Evolutionary conservation across 345 rosid species (phyloP).

Genomic region (Lumnitzera littorea): DNA sequence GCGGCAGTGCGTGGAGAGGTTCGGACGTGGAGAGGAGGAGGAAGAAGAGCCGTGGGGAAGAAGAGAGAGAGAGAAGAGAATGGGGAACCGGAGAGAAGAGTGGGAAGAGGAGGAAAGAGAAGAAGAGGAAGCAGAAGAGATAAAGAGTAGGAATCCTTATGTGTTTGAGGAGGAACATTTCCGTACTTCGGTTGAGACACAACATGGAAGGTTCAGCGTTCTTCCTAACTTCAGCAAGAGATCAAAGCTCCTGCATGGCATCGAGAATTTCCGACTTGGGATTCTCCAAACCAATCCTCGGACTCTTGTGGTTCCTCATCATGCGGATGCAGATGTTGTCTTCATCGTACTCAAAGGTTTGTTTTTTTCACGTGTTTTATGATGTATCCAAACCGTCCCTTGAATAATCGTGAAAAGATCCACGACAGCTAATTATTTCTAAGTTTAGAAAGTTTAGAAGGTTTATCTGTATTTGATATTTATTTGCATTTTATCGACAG

Average conservation of each 20-base stretch:
- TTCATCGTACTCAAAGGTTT: constrained; percentile 28
- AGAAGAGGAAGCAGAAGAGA: neutral
- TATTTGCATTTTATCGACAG: too few species aligned
- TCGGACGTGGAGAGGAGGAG: constrained; percentile 1
- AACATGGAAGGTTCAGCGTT: constrained; percentile 24
- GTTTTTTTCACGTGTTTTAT: neutral
- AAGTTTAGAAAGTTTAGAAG: too few species aligned
- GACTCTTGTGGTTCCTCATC: constrained; percentile 25
- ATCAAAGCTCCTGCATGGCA: constrained; percentile 35
- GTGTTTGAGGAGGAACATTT: constrained; percentile 26
- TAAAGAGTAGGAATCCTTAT: constrained; percentile 25
- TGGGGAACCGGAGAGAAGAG: neutral
- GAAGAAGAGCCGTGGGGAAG: constrained; percentile 7
- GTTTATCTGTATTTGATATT: too few species aligned
- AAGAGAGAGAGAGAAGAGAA: constrained; percentile 2
- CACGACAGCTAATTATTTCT: too few species aligned
- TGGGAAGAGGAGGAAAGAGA: constrained; percentile 2
- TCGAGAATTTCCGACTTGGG: constrained; percentile 28
- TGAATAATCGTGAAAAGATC: too few species aligned
- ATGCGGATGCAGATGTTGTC: constrained; percentile 35
- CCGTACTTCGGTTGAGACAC: constrained; percentile 8
- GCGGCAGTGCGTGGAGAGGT: constrained; percentile 19
- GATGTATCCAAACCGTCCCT: too few species aligned
- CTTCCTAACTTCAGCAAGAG: constrained; percentile 27
- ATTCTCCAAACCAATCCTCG: constrained; percentile 27